Evolutionary conservation across 768 basidiomycete species (phyloP), one percentile per base, ranked within the genome.

Genomic region (Coprinopsis cinerea): DNA sequence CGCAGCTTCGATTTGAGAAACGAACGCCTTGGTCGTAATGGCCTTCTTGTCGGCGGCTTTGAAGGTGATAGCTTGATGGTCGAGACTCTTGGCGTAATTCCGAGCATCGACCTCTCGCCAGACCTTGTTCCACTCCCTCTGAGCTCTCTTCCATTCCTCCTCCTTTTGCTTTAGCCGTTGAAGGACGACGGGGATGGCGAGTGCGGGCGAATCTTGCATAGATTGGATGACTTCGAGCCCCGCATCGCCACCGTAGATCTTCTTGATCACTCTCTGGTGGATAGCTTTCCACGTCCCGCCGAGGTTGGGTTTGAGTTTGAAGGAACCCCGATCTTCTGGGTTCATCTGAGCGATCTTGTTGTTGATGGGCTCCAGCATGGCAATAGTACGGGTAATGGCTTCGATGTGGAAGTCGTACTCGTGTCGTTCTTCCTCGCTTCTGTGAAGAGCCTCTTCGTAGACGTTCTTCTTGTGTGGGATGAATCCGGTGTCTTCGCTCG

Each of bases 341-440:
- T 70, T 75, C 67, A 97, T 82, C 54, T 82, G 81, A 6, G 77
- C 74, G 56, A 98, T 90, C 65, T 94, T 91, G 65, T 83, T 83
- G 58, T 85, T 85, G 54, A 97, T 83, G 0, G 96, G 93, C 55
- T 98, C 96, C 22, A 99, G 82, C 59, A 92, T 75, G 6, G 79
- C 74, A 57, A 98, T 94, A 3, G 95, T 96, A 46, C 93, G 85
- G 9, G 83, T 78, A 59, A 97, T 87, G 5, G 93, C 94, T 61
- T 98, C 95, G 59, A 98, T 90, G 64, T 98, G 92, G 71, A 96
- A 98, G 64, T 97, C 95, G 64, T 97, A 99, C 66, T 97, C 95
- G 64, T 99, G 96, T 4, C 96, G 83, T 63, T 99, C 96, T 64
- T 99, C 96, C 61, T 99, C 96, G 44, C 86, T 88, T 28, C 93